phyloP scores from a whole-genome alignment of 371 early-diverging fungal genomes.

The Rhizomucor pusillus region DNA sequence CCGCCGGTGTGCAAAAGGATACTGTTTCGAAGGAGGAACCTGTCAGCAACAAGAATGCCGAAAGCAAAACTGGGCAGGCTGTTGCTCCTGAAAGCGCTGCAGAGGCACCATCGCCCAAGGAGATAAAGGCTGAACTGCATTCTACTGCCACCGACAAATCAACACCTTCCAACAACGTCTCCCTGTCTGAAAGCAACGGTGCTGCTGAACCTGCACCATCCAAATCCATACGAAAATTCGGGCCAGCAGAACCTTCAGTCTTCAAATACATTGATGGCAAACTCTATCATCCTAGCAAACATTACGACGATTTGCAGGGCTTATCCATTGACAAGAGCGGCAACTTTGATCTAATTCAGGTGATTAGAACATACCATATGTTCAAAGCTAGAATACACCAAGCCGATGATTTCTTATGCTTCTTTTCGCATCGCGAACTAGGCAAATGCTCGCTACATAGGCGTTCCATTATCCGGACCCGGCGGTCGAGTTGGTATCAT shows the following conservation, averaged over 20 bases:
- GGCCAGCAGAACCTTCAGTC: slow-evolving; percentile 24
- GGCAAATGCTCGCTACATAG: slow-evolving; percentile 60
- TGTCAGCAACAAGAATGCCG: no score
- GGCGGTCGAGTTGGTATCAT: slow-evolving; percentile 82
- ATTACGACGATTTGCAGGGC: slow-evolving; percentile 64
- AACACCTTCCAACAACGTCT: no score
- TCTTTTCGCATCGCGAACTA: slow-evolving; percentile 7
- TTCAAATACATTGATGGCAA: slow-evolving; percentile 74
- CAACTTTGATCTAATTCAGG: slow-evolving; percentile 64
- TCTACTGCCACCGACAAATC: background rate
- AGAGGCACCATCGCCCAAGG: background rate
- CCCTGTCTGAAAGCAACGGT: slow-evolving; percentile 14
- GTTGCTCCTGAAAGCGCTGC: no score
- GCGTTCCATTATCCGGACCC: slow-evolving; percentile 71
- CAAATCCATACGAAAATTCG: slow-evolving; percentile 13
- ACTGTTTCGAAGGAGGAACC: background rate
- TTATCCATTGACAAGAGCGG: slow-evolving; percentile 66
- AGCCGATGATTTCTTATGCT: background rate
- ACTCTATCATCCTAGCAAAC: slow-evolving; percentile 55
- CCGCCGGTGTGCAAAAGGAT: background rate
- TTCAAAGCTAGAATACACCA: background rate
- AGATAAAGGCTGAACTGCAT: background rate
- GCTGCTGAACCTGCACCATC: slow-evolving; percentile 5
- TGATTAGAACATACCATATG: slow-evolving; percentile 10
- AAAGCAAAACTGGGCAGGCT: no score